Evolutionary conservation across 23 red algal species (phyloP).

Genomic region (Gracilaria caudata): DNA sequence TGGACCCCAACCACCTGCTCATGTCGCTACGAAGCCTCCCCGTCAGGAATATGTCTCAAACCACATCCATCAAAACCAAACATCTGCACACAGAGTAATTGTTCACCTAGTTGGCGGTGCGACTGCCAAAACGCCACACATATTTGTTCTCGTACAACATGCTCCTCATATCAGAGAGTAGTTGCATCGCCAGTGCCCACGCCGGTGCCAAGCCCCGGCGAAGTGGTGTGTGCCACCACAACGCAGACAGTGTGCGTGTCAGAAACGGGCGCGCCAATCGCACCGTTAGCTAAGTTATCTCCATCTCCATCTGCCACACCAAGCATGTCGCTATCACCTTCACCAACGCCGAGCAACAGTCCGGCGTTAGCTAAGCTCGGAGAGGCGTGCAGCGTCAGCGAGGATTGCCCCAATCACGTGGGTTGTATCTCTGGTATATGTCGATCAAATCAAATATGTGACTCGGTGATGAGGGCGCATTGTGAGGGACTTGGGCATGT

Average conservation of each 20-base stretch:
- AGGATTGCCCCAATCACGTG: conserved; percentile 2
- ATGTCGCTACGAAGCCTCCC: not conserved
- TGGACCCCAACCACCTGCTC: conserved; percentile 18
- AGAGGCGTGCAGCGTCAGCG: conserved; percentile 6
- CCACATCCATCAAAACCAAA: conserved; percentile 9
- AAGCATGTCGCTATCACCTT: not conserved
- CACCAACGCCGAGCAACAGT: conserved; percentile 7
- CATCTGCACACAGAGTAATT: not conserved
- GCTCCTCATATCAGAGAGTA: not conserved
- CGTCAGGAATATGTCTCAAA: conserved; percentile 1
- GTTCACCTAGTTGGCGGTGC: conserved; percentile 4
- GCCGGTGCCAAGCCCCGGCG: not conserved
- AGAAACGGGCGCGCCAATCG: conserved; percentile 9
- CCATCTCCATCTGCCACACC: conserved; percentile 18
- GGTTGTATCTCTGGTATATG: conserved; percentile 19
- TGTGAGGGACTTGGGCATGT: conserved; percentile 15
- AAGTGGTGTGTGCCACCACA: conserved; percentile 17
- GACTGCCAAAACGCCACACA: conserved; percentile 30
- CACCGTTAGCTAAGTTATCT: not conserved
- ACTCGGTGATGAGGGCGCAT: conserved; percentile 7
- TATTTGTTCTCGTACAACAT: conserved; percentile 13
- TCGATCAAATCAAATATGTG: conserved; percentile 29
- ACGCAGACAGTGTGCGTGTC: not conserved
- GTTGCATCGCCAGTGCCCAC: conserved; percentile 5
- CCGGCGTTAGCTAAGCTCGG: not conserved